Percentiles rank a stretch among this genome's conserved stretches.
These are phyloP conservation scores for Cyclospora cayetanensis DNA, from an alignment of 169 alveolate genomes.

Conservation along the genomic window DNA sequence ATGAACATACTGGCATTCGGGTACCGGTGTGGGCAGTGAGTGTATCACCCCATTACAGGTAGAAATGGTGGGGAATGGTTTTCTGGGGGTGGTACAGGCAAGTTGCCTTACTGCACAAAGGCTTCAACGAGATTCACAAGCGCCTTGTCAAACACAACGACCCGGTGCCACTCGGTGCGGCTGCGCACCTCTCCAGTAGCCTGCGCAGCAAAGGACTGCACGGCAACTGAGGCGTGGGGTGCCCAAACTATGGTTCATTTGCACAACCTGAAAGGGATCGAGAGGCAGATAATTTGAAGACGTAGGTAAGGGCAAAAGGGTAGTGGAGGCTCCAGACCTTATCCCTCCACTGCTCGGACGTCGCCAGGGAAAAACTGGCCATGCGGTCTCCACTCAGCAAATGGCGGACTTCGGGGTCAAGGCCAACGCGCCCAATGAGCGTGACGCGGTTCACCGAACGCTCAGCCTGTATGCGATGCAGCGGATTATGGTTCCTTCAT, in stretches of 20 bases:
- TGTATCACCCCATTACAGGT: no score
- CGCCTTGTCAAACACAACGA: slow-evolving; percentile 76
- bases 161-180: slow-evolving; percentile 79
- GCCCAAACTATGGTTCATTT: no score
- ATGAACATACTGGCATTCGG: neutral
- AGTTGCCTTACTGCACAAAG: slow-evolving; percentile 30
- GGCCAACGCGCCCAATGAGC: slow-evolving; percentile 45
- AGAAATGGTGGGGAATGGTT: no score
- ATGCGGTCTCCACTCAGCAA: slow-evolving; percentile 75
- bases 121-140: slow-evolving; percentile 76
- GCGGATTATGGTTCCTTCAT: neutral
- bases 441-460: slow-evolving; percentile 52
- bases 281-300: neutral
- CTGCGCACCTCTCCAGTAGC: slow-evolving; percentile 35
- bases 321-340: slow-evolving; percentile 5
- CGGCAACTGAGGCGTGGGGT: neutral
- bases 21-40: neutral
- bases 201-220: slow-evolving; percentile 20
- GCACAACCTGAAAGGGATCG: no score
- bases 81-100: no score
- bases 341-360: slow-evolving; percentile 77
- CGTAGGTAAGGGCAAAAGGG: neutral
- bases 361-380: slow-evolving; percentile 76
- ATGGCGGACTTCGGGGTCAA: slow-evolving; percentile 51
- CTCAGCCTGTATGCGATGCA: slow-evolving; percentile 21